phyloP scores from a whole-genome alignment of 2,329 filamentous ascomycete genomes.

The Ilyonectria robusta region DNA sequence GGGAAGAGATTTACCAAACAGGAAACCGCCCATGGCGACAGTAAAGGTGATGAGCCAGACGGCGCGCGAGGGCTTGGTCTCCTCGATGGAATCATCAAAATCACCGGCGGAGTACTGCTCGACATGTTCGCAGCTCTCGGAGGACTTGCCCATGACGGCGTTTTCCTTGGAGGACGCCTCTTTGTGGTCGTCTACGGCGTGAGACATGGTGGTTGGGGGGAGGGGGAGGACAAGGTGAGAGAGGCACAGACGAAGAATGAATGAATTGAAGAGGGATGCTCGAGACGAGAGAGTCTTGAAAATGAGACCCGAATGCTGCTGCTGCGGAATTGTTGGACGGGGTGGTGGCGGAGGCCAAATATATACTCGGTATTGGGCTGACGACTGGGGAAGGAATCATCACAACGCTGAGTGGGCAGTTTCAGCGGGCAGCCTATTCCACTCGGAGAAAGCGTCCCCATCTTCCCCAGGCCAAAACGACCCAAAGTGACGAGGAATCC shows the following conservation, averaged over 20 bases:
- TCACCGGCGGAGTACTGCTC: slow-evolving; percentile 21
- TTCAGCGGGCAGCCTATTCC: slow-evolving; percentile 9
- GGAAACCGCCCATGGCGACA: slow-evolving; percentile 47
- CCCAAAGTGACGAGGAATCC: slow-evolving; percentile 1
- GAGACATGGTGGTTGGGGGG: slow-evolving; percentile 20
- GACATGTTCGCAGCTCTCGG: slow-evolving; percentile 27
- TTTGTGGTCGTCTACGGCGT: slow-evolving; percentile 17
- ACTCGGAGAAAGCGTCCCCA: neutral
- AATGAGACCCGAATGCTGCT: slow-evolving; percentile 13
- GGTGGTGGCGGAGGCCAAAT: slow-evolving; percentile 16
- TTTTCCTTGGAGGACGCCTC: slow-evolving; percentile 26
- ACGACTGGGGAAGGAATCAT: slow-evolving; percentile 14
- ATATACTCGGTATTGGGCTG: slow-evolving; percentile 29
- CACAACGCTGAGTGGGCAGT: slow-evolving; percentile 21
- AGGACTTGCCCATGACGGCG: slow-evolving; percentile 15
- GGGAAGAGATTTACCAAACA: slow-evolving; percentile 38
- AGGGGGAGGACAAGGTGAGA: neutral
- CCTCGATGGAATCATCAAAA: slow-evolving; percentile 47
- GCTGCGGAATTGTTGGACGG: neutral
- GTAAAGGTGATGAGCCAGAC: slow-evolving; percentile 48
- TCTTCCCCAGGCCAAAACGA: slow-evolving; percentile 1
- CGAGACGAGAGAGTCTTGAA: neutral
- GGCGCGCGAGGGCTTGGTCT: slow-evolving; percentile 41
- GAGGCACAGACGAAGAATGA: neutral
- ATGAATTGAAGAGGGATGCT: neutral